Conservation (phyloP, 1,284 basidiomycete genomes). For the Uromyces viciae-fabae region DNA sequence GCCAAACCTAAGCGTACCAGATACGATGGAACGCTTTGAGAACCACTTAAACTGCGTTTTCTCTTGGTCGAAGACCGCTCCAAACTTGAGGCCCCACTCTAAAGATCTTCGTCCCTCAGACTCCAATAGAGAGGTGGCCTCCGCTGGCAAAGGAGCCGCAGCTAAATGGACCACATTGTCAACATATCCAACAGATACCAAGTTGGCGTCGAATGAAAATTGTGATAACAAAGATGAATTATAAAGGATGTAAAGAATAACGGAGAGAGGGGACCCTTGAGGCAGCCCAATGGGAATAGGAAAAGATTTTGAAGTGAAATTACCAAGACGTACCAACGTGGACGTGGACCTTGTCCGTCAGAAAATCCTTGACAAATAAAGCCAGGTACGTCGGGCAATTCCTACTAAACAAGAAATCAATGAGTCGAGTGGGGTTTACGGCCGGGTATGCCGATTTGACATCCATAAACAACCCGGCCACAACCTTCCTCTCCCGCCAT, state of each 20-base stretch:
- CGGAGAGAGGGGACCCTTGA: constrained; percentile 9
- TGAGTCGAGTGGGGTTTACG: neutral
- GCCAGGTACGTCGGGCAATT: neutral
- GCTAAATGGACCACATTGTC: constrained; percentile 7
- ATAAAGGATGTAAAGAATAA: constrained; percentile 16
- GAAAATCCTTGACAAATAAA: neutral
- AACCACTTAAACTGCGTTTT: neutral
- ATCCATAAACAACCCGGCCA: neutral
- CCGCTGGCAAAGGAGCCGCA: neutral
- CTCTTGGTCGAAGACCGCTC: constrained; percentile 1
- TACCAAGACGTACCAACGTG: neutral
- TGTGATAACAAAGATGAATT: neutral
- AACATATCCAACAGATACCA: neutral
- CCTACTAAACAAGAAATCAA: neutral
- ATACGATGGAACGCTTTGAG: neutral
- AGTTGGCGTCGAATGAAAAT: too few relatives aligned
- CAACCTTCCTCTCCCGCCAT: constrained; percentile 14
- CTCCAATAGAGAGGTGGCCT: neutral
- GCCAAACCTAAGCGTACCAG: neutral
- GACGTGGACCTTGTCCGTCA: neutral
- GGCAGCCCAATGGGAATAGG: neutral
- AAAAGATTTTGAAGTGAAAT: neutral
- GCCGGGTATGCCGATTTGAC: constrained; percentile 24
- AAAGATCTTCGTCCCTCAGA: neutral
- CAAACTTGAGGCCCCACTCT: neutral